Percentiles rank a stretch among this genome's conserved stretches.
Evolutionary conservation across 2,329 filamentous ascomycete genomes (phyloP).

Genomic region (Aspergillus sp.): DNA sequence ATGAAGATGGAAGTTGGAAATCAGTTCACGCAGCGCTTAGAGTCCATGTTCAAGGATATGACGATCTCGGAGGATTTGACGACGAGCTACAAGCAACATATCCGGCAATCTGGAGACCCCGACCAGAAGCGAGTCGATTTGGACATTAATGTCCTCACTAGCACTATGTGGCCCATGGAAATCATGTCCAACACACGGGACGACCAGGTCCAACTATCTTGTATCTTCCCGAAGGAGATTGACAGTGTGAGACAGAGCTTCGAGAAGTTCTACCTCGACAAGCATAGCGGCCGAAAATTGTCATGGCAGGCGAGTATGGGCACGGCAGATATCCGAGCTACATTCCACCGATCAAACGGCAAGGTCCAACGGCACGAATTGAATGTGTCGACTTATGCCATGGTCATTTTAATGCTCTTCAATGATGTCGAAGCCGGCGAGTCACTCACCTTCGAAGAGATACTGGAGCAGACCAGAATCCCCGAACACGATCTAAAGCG

Average conservation of each 20-base stretch:
- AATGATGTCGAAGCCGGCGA: slow-evolving; percentile 64
- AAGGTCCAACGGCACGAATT: slow-evolving; percentile 81
- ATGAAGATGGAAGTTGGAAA: slow-evolving; percentile 98
- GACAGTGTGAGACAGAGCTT: slow-evolving; percentile 78
- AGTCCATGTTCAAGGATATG: slow-evolving; percentile 98
- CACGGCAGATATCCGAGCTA: slow-evolving; percentile 80
- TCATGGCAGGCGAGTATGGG: slow-evolving; percentile 79
- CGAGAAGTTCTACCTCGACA: slow-evolving; percentile 80
- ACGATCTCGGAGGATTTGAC: slow-evolving; percentile 81
- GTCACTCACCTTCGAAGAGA: slow-evolving; percentile 66
- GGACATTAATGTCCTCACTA: slow-evolving; percentile 80
- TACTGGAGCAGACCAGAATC: slow-evolving; percentile 79
- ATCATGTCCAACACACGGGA: slow-evolving; percentile 65
- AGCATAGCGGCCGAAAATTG: slow-evolving; percentile 82
- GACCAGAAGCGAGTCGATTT: slow-evolving; percentile 70
- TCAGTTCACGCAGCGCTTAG: slow-evolving; percentile 86
- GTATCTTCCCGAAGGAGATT: slow-evolving; percentile 73
- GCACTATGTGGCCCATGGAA: slow-evolving; percentile 92
- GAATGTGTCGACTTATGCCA: slow-evolving; percentile 87
- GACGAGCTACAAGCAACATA: slow-evolving; percentile 69
- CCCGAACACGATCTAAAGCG: slow-evolving; percentile 69
- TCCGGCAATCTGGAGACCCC: slow-evolving; percentile 55
- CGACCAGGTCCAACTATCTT: slow-evolving; percentile 47
- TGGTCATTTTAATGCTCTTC: slow-evolving; percentile 86
- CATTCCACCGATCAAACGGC: slow-evolving; percentile 67